Conservation (phyloP, 176 grass and related monocot species). For the Luzula sylvatica region DNA sequence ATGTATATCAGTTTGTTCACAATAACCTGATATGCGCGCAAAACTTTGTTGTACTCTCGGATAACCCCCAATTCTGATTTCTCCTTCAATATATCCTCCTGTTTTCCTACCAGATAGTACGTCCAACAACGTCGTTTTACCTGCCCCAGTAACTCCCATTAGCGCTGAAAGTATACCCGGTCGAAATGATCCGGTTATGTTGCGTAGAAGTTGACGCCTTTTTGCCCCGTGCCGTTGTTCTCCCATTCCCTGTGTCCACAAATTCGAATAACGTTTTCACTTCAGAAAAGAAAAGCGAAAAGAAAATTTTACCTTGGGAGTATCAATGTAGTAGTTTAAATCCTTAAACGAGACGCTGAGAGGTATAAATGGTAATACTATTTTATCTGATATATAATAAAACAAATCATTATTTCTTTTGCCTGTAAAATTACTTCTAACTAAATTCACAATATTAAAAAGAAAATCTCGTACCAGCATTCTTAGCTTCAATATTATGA, state of each 20-base stretch:
- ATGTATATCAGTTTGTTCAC: constrained; percentile 75
- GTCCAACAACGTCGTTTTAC: constrained; percentile 78
- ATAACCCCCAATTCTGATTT: constrained; percentile 61
- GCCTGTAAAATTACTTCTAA: not conserved
- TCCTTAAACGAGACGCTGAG: constrained; percentile 58
- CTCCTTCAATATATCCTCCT: constrained; percentile 59
- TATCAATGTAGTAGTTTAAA: constrained; percentile 75
- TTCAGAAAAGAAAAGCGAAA: too few relatives aligned
- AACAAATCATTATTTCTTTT: not conserved
- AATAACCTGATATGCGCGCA: constrained; percentile 73
- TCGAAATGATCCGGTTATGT: constrained; percentile 51
- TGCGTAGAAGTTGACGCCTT: constrained; percentile 55
- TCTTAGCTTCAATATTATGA: not conserved
- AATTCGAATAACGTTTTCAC: too few relatives aligned
- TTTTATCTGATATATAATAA: constrained; percentile 37
- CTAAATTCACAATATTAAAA: not conserved
- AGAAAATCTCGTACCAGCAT: not conserved
- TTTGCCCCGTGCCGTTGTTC: constrained; percentile 37
- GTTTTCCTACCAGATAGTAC: constrained; percentile 77
- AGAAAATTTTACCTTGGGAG: constrained; percentile 36
- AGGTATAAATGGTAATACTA: constrained; percentile 73
- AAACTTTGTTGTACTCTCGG: constrained; percentile 56
- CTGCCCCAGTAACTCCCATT: constrained; percentile 69
- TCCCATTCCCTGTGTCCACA: constrained; percentile 61
- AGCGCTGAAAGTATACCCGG: constrained; percentile 63